phyloP scores from a whole-genome alignment of 371 early-diverging fungal genomes.

The Mucor indicus region DNA sequence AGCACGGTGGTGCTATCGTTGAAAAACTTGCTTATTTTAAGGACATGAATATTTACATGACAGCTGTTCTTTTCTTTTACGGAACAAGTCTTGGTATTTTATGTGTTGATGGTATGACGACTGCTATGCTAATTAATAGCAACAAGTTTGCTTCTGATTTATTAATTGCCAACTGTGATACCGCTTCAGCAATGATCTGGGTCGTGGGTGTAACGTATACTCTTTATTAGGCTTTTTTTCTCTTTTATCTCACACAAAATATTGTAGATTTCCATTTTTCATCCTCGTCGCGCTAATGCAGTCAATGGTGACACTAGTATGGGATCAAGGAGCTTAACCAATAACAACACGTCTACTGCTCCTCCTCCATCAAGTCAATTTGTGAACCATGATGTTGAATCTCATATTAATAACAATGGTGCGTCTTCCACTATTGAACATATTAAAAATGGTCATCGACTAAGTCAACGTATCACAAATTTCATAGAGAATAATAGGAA shows the following conservation, averaged over 20 bases:
- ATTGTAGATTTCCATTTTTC: slow-evolving; percentile 42
- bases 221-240: not conserved
- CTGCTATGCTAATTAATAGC: slow-evolving; percentile 17
- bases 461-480: slow-evolving; percentile 23
- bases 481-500: slow-evolving; percentile 15
- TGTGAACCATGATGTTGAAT: slow-evolving; percentile 6
- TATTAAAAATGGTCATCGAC: slow-evolving; percentile 9
- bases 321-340: not conserved
- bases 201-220: slow-evolving; percentile 30
- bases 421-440: slow-evolving; percentile 3
- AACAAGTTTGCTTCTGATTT: slow-evolving; percentile 39
- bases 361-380: not conserved
- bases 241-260: too few species aligned
- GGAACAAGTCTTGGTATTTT: slow-evolving; percentile 29
- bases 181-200: slow-evolving; percentile 29
- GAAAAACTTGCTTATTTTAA: slow-evolving; percentile 47
- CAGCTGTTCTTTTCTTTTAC: slow-evolving; percentile 24
- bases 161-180: slow-evolving; percentile 35
- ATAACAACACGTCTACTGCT: not conserved
- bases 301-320: not conserved
- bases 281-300: slow-evolving; percentile 26
- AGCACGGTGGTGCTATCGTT: slow-evolving; percentile 13
- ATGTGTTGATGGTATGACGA: slow-evolving; percentile 41
- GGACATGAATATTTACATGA: slow-evolving; percentile 48
- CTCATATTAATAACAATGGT: slow-evolving; percentile 8